Evolutionary conservation across 805 yeast genomes (phyloP), one percentile per base, ranked within the genome.

Genomic region (Sugiyamaella floridensis): DNA sequence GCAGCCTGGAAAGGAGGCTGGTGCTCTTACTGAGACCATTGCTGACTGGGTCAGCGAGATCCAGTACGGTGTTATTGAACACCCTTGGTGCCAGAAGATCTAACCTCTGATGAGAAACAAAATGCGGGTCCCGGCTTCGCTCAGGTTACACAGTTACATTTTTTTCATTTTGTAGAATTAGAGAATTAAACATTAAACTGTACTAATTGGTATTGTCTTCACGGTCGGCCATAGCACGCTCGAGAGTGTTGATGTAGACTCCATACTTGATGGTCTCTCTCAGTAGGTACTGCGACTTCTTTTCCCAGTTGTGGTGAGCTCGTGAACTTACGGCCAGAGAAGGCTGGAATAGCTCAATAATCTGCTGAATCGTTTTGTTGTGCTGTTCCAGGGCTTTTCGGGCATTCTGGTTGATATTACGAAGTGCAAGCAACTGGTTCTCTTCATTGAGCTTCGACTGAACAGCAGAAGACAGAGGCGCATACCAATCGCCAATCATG

Each of bases 41-140:
- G 85, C 88, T 53, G 73, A 80, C 55, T 92, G 98, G 98, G 86
- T 92, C 63, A 80, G 82, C 57, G 85, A 82, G 58, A 81, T 92
- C 60, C 98, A 92, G 74, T 93, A 93, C 71, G 99, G 98, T 62
- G 80, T 76, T 55, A 85, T 75, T 54, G 82, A 81, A 63, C 82
- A 81, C 56, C 73, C 76, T 58, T 81, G 64, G 64, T 51, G 58
- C 22, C 37, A 41, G 34, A 50, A 49, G 26, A 56, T 55, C 20
- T 49, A 48, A 28, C 26, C 4, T 28, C 8, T 6, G 43, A 20
- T 22, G 26, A 22, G 26, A 22, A n/a, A n/a, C n/a, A n/a, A n/a
- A n/a, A n/a, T n/a, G n/a, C n/a, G n/a, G n/a, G n/a, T n/a, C n/a
- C n/a, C n/a, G n/a, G n/a, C n/a, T n/a, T n/a, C n/a, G 6, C 26